Conservation (phyloP, 305 asterid species). For the Stenogyne calaminthoides region DNA sequence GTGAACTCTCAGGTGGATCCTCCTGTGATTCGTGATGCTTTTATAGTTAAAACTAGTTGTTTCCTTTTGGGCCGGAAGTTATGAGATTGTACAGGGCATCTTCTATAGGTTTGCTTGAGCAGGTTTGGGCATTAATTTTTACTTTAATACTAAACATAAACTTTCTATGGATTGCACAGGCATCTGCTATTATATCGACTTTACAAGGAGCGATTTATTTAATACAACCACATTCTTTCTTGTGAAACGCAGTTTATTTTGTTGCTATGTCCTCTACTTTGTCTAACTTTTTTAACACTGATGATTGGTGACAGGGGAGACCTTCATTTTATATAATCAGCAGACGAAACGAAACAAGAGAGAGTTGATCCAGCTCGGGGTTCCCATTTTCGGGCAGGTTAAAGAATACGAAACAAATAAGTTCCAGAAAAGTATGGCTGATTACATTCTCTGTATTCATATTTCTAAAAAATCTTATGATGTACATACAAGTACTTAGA, state of each 20-base stretch:
- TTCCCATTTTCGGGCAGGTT: constrained; percentile 78
- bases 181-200: constrained; percentile 9
- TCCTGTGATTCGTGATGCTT: constrained; percentile 89
- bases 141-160: constrained; percentile 23
- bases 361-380: constrained; percentile 92
- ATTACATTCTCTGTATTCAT: background rate
- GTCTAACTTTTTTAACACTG: constrained; percentile 12
- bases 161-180: constrained; percentile 29
- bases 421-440: constrained; percentile 57
- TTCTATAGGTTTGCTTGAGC: constrained; percentile 63
- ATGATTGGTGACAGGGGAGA: constrained; percentile 65
- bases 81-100: constrained; percentile 74
- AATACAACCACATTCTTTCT: constrained; percentile 4
- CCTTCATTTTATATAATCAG: constrained; percentile 86
- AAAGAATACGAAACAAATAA: constrained; percentile 55
- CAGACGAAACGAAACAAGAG: constrained; percentile 90
- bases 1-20: constrained; percentile 98
- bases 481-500: background rate
- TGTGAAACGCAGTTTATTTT: background rate
- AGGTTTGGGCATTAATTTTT: constrained; percentile 71
- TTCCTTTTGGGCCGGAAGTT: constrained; percentile 77
- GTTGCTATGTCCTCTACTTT: constrained; percentile 15
- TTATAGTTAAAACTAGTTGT: constrained; percentile 69
- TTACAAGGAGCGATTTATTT: background rate
- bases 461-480: background rate